Evolutionary conservation across 352 stramenopile species (phyloP).

Genomic region (Aphanomyces euteiches): DNA sequence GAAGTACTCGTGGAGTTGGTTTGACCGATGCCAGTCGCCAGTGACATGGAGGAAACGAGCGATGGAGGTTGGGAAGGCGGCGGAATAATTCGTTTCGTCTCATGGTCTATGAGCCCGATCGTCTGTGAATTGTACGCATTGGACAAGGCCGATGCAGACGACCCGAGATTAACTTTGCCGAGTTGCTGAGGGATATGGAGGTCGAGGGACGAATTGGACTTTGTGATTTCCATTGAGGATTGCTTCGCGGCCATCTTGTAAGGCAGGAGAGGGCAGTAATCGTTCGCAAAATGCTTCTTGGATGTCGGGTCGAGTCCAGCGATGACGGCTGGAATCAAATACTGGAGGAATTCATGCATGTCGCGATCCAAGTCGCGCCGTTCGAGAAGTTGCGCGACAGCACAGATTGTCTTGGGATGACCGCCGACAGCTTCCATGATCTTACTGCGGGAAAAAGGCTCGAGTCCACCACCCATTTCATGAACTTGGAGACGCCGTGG

Average conservation of each 20-base stretch:
- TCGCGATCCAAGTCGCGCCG: slow-evolving; percentile 82
- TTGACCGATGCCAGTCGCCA: neutral
- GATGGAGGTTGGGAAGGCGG: slow-evolving; percentile 4
- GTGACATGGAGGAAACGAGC: slow-evolving; percentile 2
- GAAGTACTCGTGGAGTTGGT: too few relatives aligned
- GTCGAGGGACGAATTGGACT: neutral
- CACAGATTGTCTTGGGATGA: slow-evolving; percentile 69
- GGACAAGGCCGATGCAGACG: too few relatives aligned
- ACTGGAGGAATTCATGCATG: slow-evolving; percentile 72
- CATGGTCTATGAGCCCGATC: too few relatives aligned
- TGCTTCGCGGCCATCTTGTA: neutral
- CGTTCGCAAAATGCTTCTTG: slow-evolving; percentile 24
- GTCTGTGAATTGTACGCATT: too few relatives aligned
- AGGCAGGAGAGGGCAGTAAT: slow-evolving; percentile 27
- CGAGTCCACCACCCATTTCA: slow-evolving; percentile 73
- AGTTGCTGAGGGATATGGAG: slow-evolving; percentile 4
- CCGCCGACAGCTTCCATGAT: slow-evolving; percentile 60
- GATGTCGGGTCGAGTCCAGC: slow-evolving; percentile 47
- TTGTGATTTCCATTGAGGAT: neutral
- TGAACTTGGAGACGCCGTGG: slow-evolving; percentile 69
- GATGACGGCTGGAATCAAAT: slow-evolving; percentile 78
- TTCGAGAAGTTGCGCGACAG: slow-evolving; percentile 75
- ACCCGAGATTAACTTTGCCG: neutral
- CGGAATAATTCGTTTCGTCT: neutral
- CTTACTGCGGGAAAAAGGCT: slow-evolving; percentile 54